Evolutionary conservation across 345 rosid genomes (phyloP), one percentile per base, ranked within the genome.

Genomic region (Cardamine resedifolia): DNA sequence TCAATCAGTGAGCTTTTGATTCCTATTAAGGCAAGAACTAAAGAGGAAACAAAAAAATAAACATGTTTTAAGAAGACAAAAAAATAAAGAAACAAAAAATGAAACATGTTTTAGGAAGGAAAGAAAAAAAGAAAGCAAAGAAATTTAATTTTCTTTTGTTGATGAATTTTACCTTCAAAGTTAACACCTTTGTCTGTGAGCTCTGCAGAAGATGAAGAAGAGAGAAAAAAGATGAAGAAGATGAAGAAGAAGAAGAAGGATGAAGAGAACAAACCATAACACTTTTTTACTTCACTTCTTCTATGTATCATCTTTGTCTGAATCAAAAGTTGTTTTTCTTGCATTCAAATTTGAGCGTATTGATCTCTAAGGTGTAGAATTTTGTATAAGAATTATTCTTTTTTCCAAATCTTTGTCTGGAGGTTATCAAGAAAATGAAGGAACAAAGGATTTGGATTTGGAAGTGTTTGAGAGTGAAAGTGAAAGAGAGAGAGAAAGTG

Each of bases 141-240:
- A 33, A 33, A 33, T 0, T 33, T 33, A 33, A 7, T 33, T 33
- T 8, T 9, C 11, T 12, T 53, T 47, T 33, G 58, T 36, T 9
- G 7, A 47, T 30, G 60, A 36, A 47, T 36, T 5, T 75, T 87
- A 90, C 98, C 98, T 90, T 92, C 98, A 77, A 18, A 84, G 83
- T 92, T 90, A 58, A 90, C 91, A 65, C 96, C 98, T 81, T 86
- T 79, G 15, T 91, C 77, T 57, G 96, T 85, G 18, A 92, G 89
- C 78, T 85, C 73, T 41, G 91, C 98, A 74, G 50, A 66, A 20
- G 85, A 68, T 20, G 85, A 67, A 79, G 82, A 80, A 64, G 63
- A 63, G 43, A 64, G 36, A 16, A 70, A 48, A 28, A 18, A 16
- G 5, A 69, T 11, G 28, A 38, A 1, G 38, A 49, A 23, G 19